Base-by-base conservation (phyloP, 2,329 filamentous ascomycete species). In the Phaeosphaeriaceae sp. region DNA sequence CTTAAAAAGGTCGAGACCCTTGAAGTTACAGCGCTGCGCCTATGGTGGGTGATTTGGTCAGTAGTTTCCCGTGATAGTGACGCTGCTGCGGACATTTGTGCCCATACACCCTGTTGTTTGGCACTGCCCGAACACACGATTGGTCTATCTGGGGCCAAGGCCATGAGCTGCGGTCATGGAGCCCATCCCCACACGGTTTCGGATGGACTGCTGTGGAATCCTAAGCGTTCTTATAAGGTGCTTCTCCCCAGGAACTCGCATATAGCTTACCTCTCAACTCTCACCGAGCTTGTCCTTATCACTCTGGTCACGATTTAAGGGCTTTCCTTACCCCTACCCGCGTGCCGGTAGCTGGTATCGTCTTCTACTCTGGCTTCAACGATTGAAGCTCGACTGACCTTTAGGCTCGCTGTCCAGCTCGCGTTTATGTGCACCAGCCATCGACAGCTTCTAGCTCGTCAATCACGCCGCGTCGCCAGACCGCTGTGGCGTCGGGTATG, bases 401-500 rank as follows among this genome's bases (percentile, higher is more conserved):
- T 11, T 3, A 4, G 26, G 7, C n/a, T 23, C 42, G n/a, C 28
- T 38, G 9, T 21, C 37, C 33, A 2, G 18, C 35, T 36, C 39
- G 49, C 46, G 54, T 61, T 56, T 47, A 64, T 64, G 59, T 57
- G 39, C 54, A 32, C 39, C 38, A 28, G 48, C 32, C 15, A 12
- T 26, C 46, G 34, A 18, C 48, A 29, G 43, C 35, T 42, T 46
- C 46, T 43, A 51, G 48, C 45, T 50, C 37, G 52, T 18, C 46
- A 43, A 47, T 23, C 49, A 43, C 40, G 46, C 35, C 52, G 52
- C 43, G 42, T 60, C 40, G 37, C 46, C 40, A 56, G 51, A 38
- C 58, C 51, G n/a, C 47, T 55, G 50, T 64, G 61, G 61, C 53
- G 43, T 45, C 54, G 60, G 42, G 61, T 64, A 54, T 33, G 48